These are phyloP conservation scores for Amanita thiersii DNA, from an alignment of 768 basidiomycete genomes.

Conservation along the genomic window DNA sequence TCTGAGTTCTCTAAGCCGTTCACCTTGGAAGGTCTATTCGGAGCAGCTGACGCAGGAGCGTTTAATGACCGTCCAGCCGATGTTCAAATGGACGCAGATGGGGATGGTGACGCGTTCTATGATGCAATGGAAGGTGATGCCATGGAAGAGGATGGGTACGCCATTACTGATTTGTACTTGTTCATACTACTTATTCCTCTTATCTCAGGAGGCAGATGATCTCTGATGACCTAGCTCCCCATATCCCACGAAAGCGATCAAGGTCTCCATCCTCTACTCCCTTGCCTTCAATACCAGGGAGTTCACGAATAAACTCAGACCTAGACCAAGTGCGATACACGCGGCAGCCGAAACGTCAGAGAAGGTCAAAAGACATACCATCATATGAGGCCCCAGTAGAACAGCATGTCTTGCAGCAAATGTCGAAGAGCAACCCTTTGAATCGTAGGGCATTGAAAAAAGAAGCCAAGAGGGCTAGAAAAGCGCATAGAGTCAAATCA, in stretches of 20 bases:
- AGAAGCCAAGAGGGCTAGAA: conserved; percentile 55
- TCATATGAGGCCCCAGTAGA: conserved; percentile 45
- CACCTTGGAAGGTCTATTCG: conserved; percentile 71
- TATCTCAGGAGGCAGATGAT: conserved; percentile 23
- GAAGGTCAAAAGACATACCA: conserved; percentile 46
- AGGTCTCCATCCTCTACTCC: conserved; percentile 25
- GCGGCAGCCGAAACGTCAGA: conserved; percentile 54
- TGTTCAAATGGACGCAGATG: conserved; percentile 39
- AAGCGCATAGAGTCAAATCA: conserved; percentile 31
- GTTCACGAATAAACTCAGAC: no score
- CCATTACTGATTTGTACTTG: conserved; percentile 12
- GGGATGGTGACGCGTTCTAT: conserved; percentile 32
- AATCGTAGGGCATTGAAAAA: conserved; percentile 52
- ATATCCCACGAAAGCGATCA: conserved; percentile 29
- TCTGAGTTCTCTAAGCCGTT: conserved; percentile 69
- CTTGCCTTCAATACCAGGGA: no score
- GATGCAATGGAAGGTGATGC: conserved; percentile 36
- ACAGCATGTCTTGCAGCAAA: conserved; percentile 32
- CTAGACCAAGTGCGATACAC: conserved; percentile 17
- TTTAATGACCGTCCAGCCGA: conserved; percentile 42
- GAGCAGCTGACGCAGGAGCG: conserved; percentile 74
- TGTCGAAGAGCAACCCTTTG: conserved; percentile 52
- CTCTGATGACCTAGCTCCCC: conserved; percentile 24
- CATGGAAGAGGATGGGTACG: conserved; percentile 32
- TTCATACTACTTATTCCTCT: conserved; percentile 1